Evolutionary conservation across 768 basidiomycete species (phyloP), one percentile per base, ranked within the genome.

Genomic region (Zangia roseola): DNA sequence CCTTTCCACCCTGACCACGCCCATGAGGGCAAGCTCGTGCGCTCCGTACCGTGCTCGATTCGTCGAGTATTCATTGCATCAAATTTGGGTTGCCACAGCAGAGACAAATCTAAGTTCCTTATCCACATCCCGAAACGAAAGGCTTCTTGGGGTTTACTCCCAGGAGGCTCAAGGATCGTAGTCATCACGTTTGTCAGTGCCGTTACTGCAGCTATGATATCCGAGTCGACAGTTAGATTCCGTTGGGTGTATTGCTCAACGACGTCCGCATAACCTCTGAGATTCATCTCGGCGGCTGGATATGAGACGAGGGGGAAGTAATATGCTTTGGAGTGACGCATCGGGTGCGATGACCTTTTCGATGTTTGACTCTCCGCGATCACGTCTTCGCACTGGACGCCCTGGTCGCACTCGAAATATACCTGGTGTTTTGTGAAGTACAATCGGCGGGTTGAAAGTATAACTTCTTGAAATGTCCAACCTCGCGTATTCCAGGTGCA

Each of bases 1-100:
- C 62, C 62, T 21, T 39, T 54, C 62, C 61, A 63, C 2, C 56
- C 61, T 5, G 62, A 50, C 56, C 61, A 63, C 13, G 62, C 59
- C 61, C 61, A 63, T 14, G 62, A 62, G 6, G 59, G 61, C 46
- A 52, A 64, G 26, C 12, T 20, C 1, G 49, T n/a, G 31, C 14
- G 20, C 17, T 21, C 26, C 2, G 20, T 10, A 30, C 40, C 13
- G 13, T 33, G 25, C 2, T 7, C n/a, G 21, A 35, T 37, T 2
- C 61, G 62, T 6, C 56, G 49, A 4, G 42, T 26, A 35, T 52
- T 49, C 4, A 36, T 13, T 6, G 45, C 16, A 26, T 49, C 38
- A 1, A 57, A 21, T 10, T 30, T 64, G 12, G 61, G 61, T 4
- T 64, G 56, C 62, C 62, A 63, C 23, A 63, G 14, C 14, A 63